Conservation (phyloP, 164 flowering plant genomes). For the Taxillus chinensis region DNA sequence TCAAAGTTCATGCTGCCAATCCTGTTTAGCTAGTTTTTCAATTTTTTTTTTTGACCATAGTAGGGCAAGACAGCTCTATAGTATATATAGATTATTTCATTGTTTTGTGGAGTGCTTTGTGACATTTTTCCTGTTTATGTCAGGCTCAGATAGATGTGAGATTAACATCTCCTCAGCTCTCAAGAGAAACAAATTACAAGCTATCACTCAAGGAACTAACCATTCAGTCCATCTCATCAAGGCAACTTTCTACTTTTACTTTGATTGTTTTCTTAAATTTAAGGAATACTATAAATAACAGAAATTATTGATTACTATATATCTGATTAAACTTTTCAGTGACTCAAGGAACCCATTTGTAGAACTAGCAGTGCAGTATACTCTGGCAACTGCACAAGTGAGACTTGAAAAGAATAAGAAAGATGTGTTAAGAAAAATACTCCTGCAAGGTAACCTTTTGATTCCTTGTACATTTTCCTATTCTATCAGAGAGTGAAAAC, state of each 20-base stretch:
- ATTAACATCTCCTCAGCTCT: constrained; percentile 88
- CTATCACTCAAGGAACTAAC: constrained; percentile 52
- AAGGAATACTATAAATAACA: too few species aligned
- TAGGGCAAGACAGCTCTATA: too few species aligned
- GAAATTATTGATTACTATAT: not conserved
- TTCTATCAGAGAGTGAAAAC: not conserved
- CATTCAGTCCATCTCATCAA: constrained; percentile 55
- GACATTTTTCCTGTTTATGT: constrained; percentile 9
- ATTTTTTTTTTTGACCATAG: too few species aligned
- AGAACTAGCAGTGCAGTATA: constrained; percentile 79
- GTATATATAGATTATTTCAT: not conserved
- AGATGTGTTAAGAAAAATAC: constrained; percentile 44
- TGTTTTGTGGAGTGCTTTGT: not conserved
- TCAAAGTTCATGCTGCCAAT: too few species aligned
- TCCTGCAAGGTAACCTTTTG: constrained; percentile 59
- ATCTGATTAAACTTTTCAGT: constrained; percentile 31
- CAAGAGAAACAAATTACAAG: constrained; percentile 69
- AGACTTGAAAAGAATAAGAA: constrained; percentile 42
- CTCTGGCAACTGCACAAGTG: constrained; percentile 71
- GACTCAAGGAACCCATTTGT: constrained; percentile 83
- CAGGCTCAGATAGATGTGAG: constrained; percentile 91
- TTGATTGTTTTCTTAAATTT: too few species aligned
- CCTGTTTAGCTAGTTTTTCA: too few species aligned
- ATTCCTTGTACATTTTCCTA: constrained; percentile 6
- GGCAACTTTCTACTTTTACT: constrained; percentile 35